Evolutionary conservation across 495 filamentous ascomycete species (phyloP).

Genomic region (Penicillium macrosclerotiorum): DNA sequence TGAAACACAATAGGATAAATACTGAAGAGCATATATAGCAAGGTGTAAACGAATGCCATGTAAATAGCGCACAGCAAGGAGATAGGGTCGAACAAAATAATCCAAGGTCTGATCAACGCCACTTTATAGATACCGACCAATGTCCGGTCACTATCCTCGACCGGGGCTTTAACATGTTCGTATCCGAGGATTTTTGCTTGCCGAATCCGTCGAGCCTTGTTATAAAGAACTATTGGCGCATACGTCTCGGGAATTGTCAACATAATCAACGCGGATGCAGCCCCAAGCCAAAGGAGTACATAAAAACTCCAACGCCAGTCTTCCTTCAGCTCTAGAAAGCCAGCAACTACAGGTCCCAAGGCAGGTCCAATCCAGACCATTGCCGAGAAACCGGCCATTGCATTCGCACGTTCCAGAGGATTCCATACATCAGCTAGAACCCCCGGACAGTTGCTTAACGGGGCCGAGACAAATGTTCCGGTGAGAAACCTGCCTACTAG

Average conservation of each 20-base stretch:
- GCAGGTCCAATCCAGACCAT: conserved; percentile 36
- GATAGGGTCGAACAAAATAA: conserved; percentile 44
- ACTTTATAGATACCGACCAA: conserved; percentile 48
- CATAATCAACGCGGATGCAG: conserved; percentile 35
- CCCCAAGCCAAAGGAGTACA: conserved; percentile 46
- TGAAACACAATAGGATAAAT: conserved; percentile 21
- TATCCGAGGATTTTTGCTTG: conserved; percentile 36
- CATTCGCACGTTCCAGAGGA: conserved; percentile 48
- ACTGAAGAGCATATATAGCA: conserved; percentile 53
- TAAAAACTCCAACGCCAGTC: conserved; percentile 52
- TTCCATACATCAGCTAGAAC: conserved; percentile 55
- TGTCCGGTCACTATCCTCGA: conserved; percentile 38
- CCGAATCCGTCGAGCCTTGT: conserved; percentile 37
- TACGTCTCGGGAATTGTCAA: conserved; percentile 45
- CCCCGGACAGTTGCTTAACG: conserved; percentile 48
- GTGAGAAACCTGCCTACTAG: conserved; percentile 51
- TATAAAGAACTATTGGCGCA: conserved; percentile 22
- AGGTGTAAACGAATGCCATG: conserved; percentile 49
- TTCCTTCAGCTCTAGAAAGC: conserved; percentile 44
- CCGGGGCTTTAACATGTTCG: conserved; percentile 44
- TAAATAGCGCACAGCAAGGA: conserved; percentile 50
- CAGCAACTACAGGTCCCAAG: conserved; percentile 37
- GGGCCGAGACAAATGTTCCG: conserved; percentile 50
- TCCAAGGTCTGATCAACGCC: conserved; percentile 48
- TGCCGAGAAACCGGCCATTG: conserved; percentile 48